Evolutionary conservation across 495 filamentous ascomycete genomes (phyloP).

Genomic region (Xylaria scruposa): DNA sequence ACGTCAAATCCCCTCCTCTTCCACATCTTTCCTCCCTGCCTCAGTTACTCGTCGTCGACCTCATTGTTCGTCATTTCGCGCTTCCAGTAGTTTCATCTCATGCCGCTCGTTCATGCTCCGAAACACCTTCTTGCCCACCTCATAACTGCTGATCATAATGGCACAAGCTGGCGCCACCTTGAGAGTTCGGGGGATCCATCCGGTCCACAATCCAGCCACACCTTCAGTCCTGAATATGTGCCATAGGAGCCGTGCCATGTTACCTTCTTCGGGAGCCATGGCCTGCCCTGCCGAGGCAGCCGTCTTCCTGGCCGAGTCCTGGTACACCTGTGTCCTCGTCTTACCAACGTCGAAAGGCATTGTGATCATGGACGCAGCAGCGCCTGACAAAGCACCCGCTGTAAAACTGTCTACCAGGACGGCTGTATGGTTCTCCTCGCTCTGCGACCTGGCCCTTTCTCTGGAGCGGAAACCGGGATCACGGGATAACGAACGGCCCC

Average conservation of each 20-base stretch:
- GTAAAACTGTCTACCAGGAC: constrained; percentile 89
- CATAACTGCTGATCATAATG: constrained; percentile 99
- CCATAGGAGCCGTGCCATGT: constrained; percentile 78
- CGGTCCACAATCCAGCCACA: constrained; percentile 78
- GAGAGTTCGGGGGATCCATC: constrained; percentile 87
- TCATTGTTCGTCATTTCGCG: constrained; percentile 26
- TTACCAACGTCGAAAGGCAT: constrained; percentile 98
- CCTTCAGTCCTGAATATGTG: constrained; percentile 91
- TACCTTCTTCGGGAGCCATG: constrained; percentile 69
- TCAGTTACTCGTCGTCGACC: not conserved
- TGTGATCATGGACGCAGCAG: constrained; percentile 85
- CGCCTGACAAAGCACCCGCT: constrained; percentile 81
- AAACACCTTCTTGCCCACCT: constrained; percentile 91
- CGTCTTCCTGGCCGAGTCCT: constrained; percentile 49
- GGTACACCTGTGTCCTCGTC: constrained; percentile 85
- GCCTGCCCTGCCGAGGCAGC: constrained; percentile 37
- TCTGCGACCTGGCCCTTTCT: constrained; percentile 56
- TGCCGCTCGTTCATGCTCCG: constrained; percentile 75
- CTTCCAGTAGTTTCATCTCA: constrained; percentile 29
- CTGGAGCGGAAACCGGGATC: constrained; percentile 38
- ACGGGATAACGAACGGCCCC: constrained; percentile 43
- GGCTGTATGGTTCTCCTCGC: constrained; percentile 63
- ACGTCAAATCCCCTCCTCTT: not conserved
- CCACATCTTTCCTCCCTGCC: not conserved
- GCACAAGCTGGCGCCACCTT: constrained; percentile 97